Percentiles rank a stretch among this genome's conserved stretches.
Evolutionary conservation across 495 filamentous ascomycete species (phyloP).

Genomic region (Neurospora sp.): DNA sequence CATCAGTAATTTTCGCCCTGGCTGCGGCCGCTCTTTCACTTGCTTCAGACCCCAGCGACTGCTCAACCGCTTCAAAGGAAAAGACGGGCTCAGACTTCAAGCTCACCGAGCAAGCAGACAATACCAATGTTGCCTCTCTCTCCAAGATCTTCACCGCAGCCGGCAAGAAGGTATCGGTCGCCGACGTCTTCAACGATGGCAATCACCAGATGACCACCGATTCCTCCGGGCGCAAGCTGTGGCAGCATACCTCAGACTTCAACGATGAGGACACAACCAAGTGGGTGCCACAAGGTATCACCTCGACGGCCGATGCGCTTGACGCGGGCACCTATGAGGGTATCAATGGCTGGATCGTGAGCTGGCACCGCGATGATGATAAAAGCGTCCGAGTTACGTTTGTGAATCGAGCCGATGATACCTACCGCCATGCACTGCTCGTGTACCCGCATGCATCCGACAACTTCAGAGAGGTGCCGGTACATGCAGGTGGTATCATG

Average conservation of each 20-base stretch:
- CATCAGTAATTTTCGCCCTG: not conserved
- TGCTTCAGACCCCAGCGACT: constrained; percentile 5
- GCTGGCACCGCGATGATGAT: constrained; percentile 27
- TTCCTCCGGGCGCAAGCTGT: constrained; percentile 11
- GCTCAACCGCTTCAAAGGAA: constrained; percentile 1
- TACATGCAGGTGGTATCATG: constrained; percentile 8
- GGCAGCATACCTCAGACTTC: constrained; percentile 19
- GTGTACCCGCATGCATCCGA: constrained; percentile 5
- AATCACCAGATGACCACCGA: constrained; percentile 26
- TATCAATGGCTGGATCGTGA: constrained; percentile 25
- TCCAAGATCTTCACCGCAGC: constrained; percentile 5
- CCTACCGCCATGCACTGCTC: constrained; percentile 33
- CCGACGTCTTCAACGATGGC: constrained; percentile 23
- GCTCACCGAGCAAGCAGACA: constrained; percentile 13
- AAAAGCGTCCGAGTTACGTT: constrained; percentile 27
- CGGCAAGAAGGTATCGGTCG: constrained; percentile 19
- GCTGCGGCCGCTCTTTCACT: not conserved
- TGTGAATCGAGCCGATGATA: constrained; percentile 17
- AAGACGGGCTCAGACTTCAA: constrained; percentile 3
- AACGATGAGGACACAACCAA: constrained; percentile 25
- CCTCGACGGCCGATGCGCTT: constrained; percentile 27
- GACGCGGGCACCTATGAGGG: constrained; percentile 23
- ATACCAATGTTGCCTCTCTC: constrained; percentile 12
- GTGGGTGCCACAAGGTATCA: constrained; percentile 33
- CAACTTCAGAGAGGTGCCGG: constrained; percentile 6